Percentiles rank a stretch among this genome's conserved stretches.
Conservation (phyloP, 306 rosid genomes). For the Argentina anserina region DNA sequence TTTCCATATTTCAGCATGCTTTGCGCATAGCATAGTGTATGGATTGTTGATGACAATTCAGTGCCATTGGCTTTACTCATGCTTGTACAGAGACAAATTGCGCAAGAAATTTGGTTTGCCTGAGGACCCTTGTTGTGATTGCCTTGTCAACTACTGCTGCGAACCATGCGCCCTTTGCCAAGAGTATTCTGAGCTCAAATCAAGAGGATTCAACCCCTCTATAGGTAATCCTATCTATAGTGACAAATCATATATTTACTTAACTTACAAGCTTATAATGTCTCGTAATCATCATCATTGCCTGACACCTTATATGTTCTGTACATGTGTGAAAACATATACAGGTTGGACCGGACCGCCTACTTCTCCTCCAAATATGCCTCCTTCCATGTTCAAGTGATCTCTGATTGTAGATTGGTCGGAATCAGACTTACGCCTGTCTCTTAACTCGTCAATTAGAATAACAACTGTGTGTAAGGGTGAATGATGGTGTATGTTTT, state of each 20-base stretch:
- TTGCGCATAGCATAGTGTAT: neutral
- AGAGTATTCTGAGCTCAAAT: slow-evolving; percentile 23
- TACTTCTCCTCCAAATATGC: slow-evolving; percentile 5
- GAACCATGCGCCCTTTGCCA: slow-evolving; percentile 21
- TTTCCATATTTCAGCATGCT: slow-evolving; percentile 14
- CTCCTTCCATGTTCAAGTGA: slow-evolving; percentile 19
- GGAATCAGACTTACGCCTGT: no score
- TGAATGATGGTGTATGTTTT: neutral
- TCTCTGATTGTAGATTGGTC: slow-evolving; percentile 3
- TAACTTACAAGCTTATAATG: neutral
- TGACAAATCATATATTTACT: neutral
- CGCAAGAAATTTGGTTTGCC: neutral
- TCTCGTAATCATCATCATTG: neutral
- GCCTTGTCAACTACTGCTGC: neutral
- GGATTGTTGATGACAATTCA: neutral
- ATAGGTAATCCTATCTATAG: slow-evolving; percentile 1
- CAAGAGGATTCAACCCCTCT: slow-evolving; percentile 21
- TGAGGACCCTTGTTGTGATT: slow-evolving; percentile 14
- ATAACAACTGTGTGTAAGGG: neutral
- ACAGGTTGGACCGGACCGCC: slow-evolving; percentile 19
- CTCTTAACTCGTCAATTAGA: neutral
- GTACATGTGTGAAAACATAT: neutral
- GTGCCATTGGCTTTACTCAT: slow-evolving; percentile 21
- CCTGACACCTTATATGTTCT: neutral
- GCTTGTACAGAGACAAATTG: slow-evolving; percentile 11